Conservation (phyloP, 2,329 filamentous ascomycete species). For the Botrytis tulipae region DNA sequence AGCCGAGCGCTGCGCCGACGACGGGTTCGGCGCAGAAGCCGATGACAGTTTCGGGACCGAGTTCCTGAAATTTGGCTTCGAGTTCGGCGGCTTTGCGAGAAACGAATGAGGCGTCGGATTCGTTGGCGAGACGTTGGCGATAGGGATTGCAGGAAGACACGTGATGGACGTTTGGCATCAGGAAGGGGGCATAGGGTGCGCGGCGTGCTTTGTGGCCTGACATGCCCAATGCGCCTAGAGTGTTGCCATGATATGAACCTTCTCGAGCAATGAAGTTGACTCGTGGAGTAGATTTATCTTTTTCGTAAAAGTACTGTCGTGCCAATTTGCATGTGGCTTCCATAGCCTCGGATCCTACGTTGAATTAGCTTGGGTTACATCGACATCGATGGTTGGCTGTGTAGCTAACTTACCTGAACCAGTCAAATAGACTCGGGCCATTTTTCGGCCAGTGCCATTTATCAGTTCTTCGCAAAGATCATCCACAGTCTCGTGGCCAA, state of each 20-base stretch:
- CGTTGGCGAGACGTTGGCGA: constrained; percentile 49
- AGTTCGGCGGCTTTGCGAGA: constrained; percentile 58
- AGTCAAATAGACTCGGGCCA: constrained; percentile 56
- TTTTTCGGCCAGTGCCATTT: constrained; percentile 43
- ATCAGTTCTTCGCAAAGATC: constrained; percentile 45
- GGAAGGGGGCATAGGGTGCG: constrained; percentile 55
- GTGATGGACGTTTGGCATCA: constrained; percentile 53
- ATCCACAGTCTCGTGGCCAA: constrained; percentile 52
- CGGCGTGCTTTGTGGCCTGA: constrained; percentile 61
- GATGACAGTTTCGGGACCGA: constrained; percentile 62
- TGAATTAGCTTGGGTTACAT: constrained; percentile 19
- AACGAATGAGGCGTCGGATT: constrained; percentile 57
- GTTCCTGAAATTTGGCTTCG: constrained; percentile 57
- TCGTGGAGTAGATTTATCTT: constrained; percentile 45
- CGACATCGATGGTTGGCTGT: background rate
- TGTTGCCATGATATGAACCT: constrained; percentile 69
- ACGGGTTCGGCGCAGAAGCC: constrained; percentile 65
- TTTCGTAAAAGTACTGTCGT: constrained; percentile 63
- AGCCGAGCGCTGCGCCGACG: constrained; percentile 68
- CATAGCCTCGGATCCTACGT: constrained; percentile 62
- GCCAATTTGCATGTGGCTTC: constrained; percentile 68
- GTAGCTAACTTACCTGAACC: constrained; percentile 50
- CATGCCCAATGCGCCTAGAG: constrained; percentile 59
- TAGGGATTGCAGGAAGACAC: constrained; percentile 66
- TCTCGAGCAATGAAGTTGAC: constrained; percentile 62